Evolutionary conservation across 495 filamentous ascomycete genomes (phyloP).

Genomic region (Lophiotrema nucula): DNA sequence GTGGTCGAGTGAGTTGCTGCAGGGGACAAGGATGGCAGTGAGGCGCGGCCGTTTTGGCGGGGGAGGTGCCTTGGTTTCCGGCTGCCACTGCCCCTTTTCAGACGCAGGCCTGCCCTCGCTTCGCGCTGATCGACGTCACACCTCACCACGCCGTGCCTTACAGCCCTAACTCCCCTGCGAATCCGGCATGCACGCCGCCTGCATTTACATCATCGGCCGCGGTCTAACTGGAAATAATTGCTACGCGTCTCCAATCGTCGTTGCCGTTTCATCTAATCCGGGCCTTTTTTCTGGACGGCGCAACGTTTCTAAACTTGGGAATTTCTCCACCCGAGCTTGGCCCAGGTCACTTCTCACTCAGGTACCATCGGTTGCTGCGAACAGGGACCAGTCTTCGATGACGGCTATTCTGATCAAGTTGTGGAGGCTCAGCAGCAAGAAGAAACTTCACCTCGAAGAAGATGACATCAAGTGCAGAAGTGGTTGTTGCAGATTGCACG

Average conservation of each 20-base stretch:
- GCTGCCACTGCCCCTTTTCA: slow-evolving; percentile 10
- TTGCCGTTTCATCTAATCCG: neutral
- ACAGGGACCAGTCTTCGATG: too few species aligned
- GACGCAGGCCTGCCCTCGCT: too few species aligned
- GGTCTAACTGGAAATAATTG: neutral
- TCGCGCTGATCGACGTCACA: slow-evolving; percentile 28
- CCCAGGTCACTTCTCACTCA: too few species aligned
- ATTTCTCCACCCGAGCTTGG: too few species aligned
- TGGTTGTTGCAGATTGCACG: too few species aligned
- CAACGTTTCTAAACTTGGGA: too few species aligned
- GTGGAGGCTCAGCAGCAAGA: too few species aligned
- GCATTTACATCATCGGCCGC: slow-evolving; percentile 13
- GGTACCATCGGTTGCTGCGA: too few species aligned
- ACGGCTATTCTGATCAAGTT: too few species aligned
- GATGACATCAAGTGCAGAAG: too few species aligned
- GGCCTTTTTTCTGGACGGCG: too few species aligned
- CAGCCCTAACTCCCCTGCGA: neutral
- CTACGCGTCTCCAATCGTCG: neutral
- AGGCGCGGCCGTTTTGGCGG: neutral
- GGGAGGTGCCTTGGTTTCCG: neutral
- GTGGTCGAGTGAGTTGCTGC: neutral
- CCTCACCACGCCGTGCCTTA: slow-evolving; percentile 3
- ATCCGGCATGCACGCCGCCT: neutral
- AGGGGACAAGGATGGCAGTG: neutral
- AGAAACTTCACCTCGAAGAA: too few species aligned